Conservation (phyloP, 306 rosid species). For the Betula pendula region DNA sequence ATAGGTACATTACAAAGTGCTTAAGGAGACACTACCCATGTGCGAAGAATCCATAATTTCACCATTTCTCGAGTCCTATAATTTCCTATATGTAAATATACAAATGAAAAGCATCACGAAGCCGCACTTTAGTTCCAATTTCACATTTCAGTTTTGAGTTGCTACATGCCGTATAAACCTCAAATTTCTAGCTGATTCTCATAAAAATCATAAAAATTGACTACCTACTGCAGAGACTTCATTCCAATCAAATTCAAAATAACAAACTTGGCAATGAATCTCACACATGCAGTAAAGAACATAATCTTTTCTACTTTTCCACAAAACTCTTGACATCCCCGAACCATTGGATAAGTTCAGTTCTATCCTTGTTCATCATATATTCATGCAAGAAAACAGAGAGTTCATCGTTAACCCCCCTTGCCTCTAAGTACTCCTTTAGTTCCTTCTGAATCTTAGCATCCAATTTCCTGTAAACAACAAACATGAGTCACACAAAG, state of each 20-base stretch:
- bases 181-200: background rate
- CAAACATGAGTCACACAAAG: constrained; percentile 20
- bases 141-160: background rate
- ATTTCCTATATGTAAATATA: background rate
- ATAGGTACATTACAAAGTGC: background rate
- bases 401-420: constrained; percentile 71
- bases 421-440: constrained; percentile 51
- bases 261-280: background rate
- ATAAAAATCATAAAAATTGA: background rate
- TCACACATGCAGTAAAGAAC: background rate
- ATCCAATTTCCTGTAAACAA: constrained; percentile 55
- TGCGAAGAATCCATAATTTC: background rate
- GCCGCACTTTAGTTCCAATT: background rate
- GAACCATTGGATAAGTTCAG: constrained; percentile 74
- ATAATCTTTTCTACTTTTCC: constrained; percentile 38
- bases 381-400: constrained; percentile 65
- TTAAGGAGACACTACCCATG: background rate
- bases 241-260: background rate
- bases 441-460: constrained; percentile 46
- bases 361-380: constrained; percentile 81
- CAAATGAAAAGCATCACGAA: background rate
- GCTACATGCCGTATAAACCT: background rate
- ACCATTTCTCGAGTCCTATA: background rate
- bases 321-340: constrained; percentile 54
- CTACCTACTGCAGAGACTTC: background rate